Conservation (phyloP, 257 asterid species). For the Capsicum pubescens region DNA sequence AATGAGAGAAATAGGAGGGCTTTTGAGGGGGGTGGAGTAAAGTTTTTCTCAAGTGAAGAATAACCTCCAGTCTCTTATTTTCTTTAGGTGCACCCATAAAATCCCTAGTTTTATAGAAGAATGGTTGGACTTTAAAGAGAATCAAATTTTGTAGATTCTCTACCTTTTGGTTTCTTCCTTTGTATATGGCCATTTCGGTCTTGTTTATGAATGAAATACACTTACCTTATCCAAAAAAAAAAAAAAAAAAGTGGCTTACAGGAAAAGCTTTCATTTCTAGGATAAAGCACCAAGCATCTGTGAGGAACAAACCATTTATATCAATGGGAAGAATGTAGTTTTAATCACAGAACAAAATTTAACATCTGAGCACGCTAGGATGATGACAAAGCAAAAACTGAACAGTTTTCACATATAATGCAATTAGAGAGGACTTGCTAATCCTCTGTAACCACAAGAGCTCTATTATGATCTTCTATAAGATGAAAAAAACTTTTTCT, state of each 20-base stretch:
- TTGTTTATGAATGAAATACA: no score
- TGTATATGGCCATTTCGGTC: no score
- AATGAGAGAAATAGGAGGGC: no score
- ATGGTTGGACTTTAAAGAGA: no score
- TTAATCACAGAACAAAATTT: not conserved
- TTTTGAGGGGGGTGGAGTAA: no score
- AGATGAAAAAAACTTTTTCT: constrained; percentile 16
- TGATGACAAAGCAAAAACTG: constrained; percentile 12
- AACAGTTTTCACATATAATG: not conserved
- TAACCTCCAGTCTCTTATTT: no score
- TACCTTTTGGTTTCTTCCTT: no score
- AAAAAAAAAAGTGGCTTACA: not conserved
- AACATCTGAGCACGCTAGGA: not conserved
- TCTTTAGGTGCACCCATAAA: no score
- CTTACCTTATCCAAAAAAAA: not conserved
- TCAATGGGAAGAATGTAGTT: not conserved
- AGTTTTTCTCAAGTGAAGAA: no score
- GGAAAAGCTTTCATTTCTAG: not conserved
- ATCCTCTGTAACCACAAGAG: not conserved
- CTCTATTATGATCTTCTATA: constrained; percentile 14
- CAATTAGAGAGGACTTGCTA: not conserved
- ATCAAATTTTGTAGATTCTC: no score
- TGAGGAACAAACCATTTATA: not conserved
- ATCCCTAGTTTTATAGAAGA: no score
- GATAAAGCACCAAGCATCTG: constrained; percentile 1